phyloP scores from a whole-genome alignment of 192 early-diverging fungal genomes.

The Jimgerdemannia flammicorona region DNA sequence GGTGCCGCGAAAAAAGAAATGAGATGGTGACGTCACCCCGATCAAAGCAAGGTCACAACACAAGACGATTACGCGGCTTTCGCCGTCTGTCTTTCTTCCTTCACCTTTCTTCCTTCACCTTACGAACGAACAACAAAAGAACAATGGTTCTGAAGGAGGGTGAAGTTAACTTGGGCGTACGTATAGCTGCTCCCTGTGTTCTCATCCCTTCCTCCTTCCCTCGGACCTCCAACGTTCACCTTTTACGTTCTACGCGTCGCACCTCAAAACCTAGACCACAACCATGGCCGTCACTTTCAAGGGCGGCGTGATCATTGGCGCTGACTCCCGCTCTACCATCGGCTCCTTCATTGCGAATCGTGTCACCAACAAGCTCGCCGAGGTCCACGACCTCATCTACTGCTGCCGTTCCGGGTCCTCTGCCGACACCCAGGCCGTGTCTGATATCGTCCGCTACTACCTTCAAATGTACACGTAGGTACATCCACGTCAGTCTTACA shows the following conservation, averaged over 20 bases:
- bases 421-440: slow-evolving; percentile 98
- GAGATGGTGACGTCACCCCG: no score
- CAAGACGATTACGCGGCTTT: no score
- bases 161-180: neutral
- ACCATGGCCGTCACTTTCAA: slow-evolving; percentile 93
- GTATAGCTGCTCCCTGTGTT: neutral
- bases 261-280: slow-evolving; percentile 66
- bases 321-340: slow-evolving; percentile 95
- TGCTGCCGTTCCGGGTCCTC: slow-evolving; percentile 98
- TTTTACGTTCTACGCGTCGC: slow-evolving; percentile 5
- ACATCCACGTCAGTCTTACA: neutral
- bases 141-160: neutral
- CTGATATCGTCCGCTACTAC: slow-evolving; percentile 97
- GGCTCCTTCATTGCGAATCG: slow-evolving; percentile 97
- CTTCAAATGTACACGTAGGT: slow-evolving; percentile 86
- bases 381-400: slow-evolving; percentile 93
- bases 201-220: neutral
- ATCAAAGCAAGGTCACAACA: no score
- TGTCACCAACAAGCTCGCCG: slow-evolving; percentile 97
- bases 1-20: no score
- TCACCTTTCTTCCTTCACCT: no score
- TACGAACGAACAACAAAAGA: neutral
- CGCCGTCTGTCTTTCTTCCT: no score
- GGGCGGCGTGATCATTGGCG: slow-evolving; percentile 93
- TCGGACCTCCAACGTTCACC: neutral